These are phyloP conservation scores for Thozetella sp. DNA, from an alignment of 495 filamentous ascomycete genomes.

Conservation along the genomic window DNA sequence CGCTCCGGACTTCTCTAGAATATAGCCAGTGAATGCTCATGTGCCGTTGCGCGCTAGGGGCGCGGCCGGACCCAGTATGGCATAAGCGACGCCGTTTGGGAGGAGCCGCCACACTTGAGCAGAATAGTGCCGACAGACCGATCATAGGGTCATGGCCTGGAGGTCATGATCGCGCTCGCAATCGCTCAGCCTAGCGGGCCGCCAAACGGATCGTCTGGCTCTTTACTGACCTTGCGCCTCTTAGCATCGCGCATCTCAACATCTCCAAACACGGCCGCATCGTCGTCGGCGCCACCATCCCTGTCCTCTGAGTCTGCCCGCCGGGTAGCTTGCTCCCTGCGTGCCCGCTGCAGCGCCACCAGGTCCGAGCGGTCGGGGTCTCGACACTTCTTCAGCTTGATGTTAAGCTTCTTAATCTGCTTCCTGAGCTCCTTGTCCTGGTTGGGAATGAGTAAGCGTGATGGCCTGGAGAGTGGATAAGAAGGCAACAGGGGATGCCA, in stretches of 20 bases:
- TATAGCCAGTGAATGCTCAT: too few relatives aligned
- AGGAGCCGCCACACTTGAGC: too few relatives aligned
- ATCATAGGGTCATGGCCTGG: background rate
- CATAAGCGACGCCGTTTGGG: too few relatives aligned
- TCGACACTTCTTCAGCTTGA: slow-evolving; percentile 77
- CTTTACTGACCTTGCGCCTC: slow-evolving; percentile 60
- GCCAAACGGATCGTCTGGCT: slow-evolving; percentile 60
- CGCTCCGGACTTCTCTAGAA: too few relatives aligned
- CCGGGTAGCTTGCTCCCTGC: slow-evolving; percentile 41
- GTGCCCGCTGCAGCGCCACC: slow-evolving; percentile 54
- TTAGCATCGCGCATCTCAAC: slow-evolving; percentile 44
- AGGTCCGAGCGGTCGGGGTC: slow-evolving; percentile 71
- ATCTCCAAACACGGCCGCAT: slow-evolving; percentile 43
- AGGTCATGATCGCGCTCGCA: background rate
- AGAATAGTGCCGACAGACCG: too few relatives aligned
- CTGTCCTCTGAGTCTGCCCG: slow-evolving; percentile 35
- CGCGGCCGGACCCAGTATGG: too few relatives aligned
- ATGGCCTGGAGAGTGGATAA: background rate
- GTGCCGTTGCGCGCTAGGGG: too few relatives aligned
- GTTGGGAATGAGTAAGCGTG: background rate
- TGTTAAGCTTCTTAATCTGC: slow-evolving; percentile 1
- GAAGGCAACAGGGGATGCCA: background rate
- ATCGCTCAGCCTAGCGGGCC: slow-evolving; percentile 27
- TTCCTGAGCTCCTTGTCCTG: background rate
- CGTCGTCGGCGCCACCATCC: slow-evolving; percentile 23